These are phyloP conservation scores for Fusarium sp. DNA, from an alignment of 2,329 filamentous ascomycete species.

Conservation along the genomic window DNA sequence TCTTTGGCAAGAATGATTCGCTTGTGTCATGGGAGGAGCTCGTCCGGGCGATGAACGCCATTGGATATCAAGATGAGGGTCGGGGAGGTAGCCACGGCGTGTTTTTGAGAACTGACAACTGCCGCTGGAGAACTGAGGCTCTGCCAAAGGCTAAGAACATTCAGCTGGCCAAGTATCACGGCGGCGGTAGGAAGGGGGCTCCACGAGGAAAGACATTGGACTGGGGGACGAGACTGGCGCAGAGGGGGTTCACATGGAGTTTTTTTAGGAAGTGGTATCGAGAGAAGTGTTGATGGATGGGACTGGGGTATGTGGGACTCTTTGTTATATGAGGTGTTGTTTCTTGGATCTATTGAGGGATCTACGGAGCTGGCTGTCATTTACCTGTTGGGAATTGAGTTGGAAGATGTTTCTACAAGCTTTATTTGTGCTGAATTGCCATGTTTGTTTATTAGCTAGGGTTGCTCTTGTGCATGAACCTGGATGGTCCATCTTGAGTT, in stretches of 20 bases:
- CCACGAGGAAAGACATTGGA: slow-evolving; percentile 9
- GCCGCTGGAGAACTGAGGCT: slow-evolving; percentile 4
- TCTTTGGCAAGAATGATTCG: slow-evolving; percentile 8
- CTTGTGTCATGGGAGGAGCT: slow-evolving; percentile 16
- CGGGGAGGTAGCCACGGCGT: slow-evolving; percentile 23
- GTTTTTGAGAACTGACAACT: slow-evolving; percentile 2
- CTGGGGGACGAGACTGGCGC: slow-evolving; percentile 6
- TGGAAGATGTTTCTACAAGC: background rate
- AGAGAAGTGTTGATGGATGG: background rate
- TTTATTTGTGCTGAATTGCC: background rate
- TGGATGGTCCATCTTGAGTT: background rate
- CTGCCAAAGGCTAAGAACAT: slow-evolving; percentile 23
- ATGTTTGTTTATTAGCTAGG: background rate
- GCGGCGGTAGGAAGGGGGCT: slow-evolving; percentile 1
- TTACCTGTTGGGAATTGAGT: background rate
- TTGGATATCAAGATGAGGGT: slow-evolving; percentile 22
- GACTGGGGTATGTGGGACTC: background rate
- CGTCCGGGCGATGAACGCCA: slow-evolving; percentile 10
- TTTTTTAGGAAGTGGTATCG: slow-evolving; percentile 25
- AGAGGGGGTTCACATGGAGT: slow-evolving; percentile 16
- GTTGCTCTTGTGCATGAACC: background rate
- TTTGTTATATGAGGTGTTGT: background rate
- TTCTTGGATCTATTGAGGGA: background rate
- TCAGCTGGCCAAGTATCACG: slow-evolving; percentile 25
- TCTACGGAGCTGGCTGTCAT: background rate